Evolutionary conservation across 2,329 filamentous ascomycete species (phyloP).

Genomic region (Ophiostoma sp.): DNA sequence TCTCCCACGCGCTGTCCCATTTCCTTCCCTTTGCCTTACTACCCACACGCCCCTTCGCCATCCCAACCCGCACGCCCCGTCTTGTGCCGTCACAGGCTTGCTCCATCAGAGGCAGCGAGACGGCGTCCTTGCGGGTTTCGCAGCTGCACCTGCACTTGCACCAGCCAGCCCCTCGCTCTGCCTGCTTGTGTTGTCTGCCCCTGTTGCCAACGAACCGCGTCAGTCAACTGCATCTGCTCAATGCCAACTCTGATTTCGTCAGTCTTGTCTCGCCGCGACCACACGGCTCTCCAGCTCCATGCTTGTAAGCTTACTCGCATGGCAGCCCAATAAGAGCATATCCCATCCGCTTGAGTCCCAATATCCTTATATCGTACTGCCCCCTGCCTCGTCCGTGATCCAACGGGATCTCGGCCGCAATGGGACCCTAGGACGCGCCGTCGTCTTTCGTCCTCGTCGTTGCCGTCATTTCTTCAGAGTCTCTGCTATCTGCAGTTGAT

Average conservation of each 20-base stretch:
- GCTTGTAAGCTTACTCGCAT: not conserved
- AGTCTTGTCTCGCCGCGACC: no score
- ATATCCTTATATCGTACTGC: no score
- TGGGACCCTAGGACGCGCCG: no score
- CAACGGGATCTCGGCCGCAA: no score
- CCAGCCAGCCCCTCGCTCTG: not conserved
- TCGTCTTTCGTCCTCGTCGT: no score
- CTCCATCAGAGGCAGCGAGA: not conserved
- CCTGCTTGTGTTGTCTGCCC: not conserved
- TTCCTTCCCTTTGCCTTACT: not conserved
- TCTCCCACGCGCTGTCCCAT: not conserved
- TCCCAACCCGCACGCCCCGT: conserved; percentile 11
- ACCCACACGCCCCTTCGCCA: conserved; percentile 16
- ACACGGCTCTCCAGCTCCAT: no score
- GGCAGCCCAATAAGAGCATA: not conserved
- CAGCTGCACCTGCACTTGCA: not conserved
- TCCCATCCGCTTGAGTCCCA: no score
- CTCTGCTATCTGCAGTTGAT: no score
- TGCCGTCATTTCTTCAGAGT: no score
- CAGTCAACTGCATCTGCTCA: not conserved
- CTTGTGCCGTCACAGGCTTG: conserved; percentile 17
- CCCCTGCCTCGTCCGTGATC: no score
- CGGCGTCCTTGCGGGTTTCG: conserved; percentile 13
- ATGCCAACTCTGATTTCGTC: no score
- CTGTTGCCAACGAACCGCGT: not conserved